Base-by-base conservation (phyloP, 1,284 basidiomycete species). In the Meira nashicola region DNA sequence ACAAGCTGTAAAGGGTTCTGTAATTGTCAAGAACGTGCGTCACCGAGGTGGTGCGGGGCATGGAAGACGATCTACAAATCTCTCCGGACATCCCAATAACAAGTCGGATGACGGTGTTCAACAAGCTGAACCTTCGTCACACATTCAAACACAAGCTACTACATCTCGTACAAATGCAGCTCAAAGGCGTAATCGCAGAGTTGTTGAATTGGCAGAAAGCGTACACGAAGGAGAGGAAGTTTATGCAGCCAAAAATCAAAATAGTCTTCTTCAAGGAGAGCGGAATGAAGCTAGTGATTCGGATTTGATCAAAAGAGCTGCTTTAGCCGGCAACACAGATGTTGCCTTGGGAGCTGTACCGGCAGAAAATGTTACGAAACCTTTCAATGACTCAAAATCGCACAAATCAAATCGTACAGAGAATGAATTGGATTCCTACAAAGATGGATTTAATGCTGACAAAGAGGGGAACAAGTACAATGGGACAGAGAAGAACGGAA, bases 271-370 rank as follows among this genome's bases (percentile, higher is more conserved):
- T 4, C 6, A 14, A 17, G 5, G 46, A 48, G 28, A 44, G 15
- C 12, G n/a, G 9, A 25, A 28, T 39, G 57, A 53, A 14, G 39
- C 67, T 12, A 62, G 62, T 11, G 66, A 68, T 3, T 64, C 68
- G 48, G 64, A 68, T 48, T 46, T 52, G 11, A 65, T 70, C 62
- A 68, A 66, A 37, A 58, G 62, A 12, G 66, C 68, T 1, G 68
- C 64, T 1, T 49, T 41, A 19, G 37, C 25, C 5, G 57, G 52
- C 15, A 17, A 58, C 6, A 55, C 14, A 3, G 28, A 39, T 28
- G 48, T 25, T 48, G 58, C 37, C 38, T 28, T 37, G 15, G 43
- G 49, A 17, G 5, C 17, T 1, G n/a, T 53, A n/a, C 43, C 46
- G 17, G 50, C 12, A 17, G 43, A 57, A 8, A 23, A 55, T n/a